Evolutionary conservation across 139 green algal genomes (phyloP), one percentile per base, ranked within the genome.

Genomic region (Parachlorella kessleri): DNA sequence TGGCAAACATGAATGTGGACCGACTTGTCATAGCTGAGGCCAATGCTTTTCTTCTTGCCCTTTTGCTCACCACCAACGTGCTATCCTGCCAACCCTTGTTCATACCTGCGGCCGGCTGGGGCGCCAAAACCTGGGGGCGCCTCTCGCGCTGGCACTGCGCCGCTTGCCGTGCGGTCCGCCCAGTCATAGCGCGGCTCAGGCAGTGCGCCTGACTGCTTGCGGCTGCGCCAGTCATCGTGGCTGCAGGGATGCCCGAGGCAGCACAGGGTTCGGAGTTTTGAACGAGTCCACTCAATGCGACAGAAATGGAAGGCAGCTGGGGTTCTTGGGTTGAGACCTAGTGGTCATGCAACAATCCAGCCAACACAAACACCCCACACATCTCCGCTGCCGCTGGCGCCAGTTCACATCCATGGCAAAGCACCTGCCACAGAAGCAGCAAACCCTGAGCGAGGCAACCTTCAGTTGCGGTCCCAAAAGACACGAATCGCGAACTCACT

Each of bases 171-270:
- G 72, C 37, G 55, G 42, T 78, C 77, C 4, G 48, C 40, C 68
- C 82, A 81, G 48, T 81, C 64, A 41, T 79, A 73, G 32, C 38
- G 53, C 24, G 41, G 48, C 64, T 79, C 80, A 10, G 81, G 74
- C 26, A 41, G 18, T 8, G 35, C 53, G 26, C 73, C 42, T 36
- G 55, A 6, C 30, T 55, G 69, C 74, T 76, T 83, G 33, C 78
- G 71, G 0, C 68, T 63, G 6, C 69, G 54, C 78, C 78, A 78
- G 48, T 78, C 72, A 42, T 77, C 77, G 2, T 73, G 48, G 48
- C 48, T 59, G 48, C 48, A 59, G 48, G n/a, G n/a, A n/a, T 59
- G 21, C 14, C 14, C 14, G 48, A 14, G 21, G 21, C 48, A 59
- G 48, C 48, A 18, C 14, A 18, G 21, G 48, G 48, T 18, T 14